Base-by-base conservation (phyloP, 371 early-diverging fungal genomes). In the Mucor velutinosus region DNA sequence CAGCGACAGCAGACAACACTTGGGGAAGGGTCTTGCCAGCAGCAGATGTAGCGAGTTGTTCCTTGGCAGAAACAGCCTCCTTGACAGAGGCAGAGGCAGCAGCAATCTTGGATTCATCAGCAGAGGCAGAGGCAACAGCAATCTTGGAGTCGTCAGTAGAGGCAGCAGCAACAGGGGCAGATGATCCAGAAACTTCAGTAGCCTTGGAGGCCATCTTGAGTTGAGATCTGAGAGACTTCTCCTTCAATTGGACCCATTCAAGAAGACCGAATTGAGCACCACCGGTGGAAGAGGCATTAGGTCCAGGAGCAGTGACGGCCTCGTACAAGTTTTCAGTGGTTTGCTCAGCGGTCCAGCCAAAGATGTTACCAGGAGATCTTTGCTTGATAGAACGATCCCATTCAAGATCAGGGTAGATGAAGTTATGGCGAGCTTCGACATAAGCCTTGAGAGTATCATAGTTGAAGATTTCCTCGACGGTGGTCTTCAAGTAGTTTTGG, bases 341-440 rank as follows among this genome's bases (percentile, higher is more conserved):
- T 60, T 81, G 77, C 7, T 77, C 68, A 25, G 77, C 77, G 7
- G 79, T 81, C 87, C 87, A 87, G 3, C 76, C 76, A 64, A 71
- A 83, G 67, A 81, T 69, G 49, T 82, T 83, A 70, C 87, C 87
- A 43, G 84, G 84, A n/a, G 86, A 85, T 55, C 76, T 73, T 70
- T 87, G 87, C 58, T 61, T 68, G 49, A 87, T 82, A 58, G 66
- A 75, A 33, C 87, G 83, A 67, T 87, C 87, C 86, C 86, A 85
- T 30, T 73, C 65, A 10, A 87, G 71, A 61, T 87, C 87, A 25
- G 84, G 84, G 41, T 70, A 64, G 27, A 82, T 65, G 64, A 85
- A 85, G 4, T 83, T 70, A 41, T 85, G 85, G 51, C 84, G 82
- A 69, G 79, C 79, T 23, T 66, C 45, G 11, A 83, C 71, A 55